Evolutionary conservation across 2,329 filamentous ascomycete genomes (phyloP).

Genomic region (Epichloe baconii): DNA sequence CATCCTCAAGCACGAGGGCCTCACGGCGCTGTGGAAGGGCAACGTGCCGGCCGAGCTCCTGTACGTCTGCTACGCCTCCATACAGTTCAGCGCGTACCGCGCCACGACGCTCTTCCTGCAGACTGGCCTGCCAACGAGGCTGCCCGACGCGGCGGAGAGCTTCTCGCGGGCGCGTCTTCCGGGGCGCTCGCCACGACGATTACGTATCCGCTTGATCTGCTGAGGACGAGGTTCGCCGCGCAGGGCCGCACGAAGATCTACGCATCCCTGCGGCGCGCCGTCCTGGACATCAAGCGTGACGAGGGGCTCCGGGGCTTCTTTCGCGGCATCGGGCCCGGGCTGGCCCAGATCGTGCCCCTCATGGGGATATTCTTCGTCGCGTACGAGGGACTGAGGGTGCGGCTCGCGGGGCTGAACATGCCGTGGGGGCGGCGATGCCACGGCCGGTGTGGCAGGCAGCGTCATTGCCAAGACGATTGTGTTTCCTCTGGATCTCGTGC

Average conservation of each 20-base stretch:
- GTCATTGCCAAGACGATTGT: constrained; percentile 77
- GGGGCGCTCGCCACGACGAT: constrained; percentile 69
- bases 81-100: constrained; percentile 85
- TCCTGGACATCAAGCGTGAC: constrained; percentile 57
- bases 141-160: constrained; percentile 58
- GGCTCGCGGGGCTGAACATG: constrained; percentile 40
- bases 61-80: constrained; percentile 80
- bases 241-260: constrained; percentile 79
- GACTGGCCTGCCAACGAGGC: constrained; percentile 26
- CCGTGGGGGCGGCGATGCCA: constrained; percentile 67
- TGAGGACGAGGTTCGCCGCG: constrained; percentile 92
- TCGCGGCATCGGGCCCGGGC: constrained; percentile 66
- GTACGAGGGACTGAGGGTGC: constrained; percentile 64
- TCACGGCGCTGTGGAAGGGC: constrained; percentile 89
- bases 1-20: constrained; percentile 69
- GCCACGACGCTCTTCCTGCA: constrained; percentile 56
- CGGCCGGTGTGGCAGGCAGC: constrained; percentile 68
- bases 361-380: constrained; percentile 94
- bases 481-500: constrained; percentile 83
- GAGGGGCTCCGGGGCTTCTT: constrained; percentile 79
- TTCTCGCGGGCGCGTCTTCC: constrained; percentile 75
- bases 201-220: constrained; percentile 87
- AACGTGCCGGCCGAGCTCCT: constrained; percentile 91
- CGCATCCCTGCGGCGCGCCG: constrained; percentile 50
- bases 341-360: constrained; percentile 83